Evolutionary conservation across 139 green algal species (phyloP), one percentile per base, ranked within the genome.

Genomic region (Chlorella sp.): DNA sequence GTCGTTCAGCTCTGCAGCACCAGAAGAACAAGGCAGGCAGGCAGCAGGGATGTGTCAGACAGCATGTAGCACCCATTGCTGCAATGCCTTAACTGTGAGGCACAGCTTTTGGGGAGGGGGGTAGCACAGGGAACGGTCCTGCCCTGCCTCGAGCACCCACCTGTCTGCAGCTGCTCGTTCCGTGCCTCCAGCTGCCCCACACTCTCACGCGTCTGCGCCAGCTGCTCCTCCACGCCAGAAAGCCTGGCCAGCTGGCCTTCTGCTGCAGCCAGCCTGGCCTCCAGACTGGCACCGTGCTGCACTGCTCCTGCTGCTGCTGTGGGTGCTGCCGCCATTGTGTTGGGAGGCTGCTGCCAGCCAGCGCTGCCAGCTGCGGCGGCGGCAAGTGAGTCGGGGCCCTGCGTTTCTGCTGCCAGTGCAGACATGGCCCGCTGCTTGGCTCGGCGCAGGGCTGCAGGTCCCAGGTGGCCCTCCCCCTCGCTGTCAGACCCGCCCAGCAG

Each of bases 381-480:
- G 39, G 24, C 42, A 16, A 5, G 40, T 5, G 28, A 9, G n/a
- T n/a, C 68, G 40, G 24, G 24, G 14, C 15, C 68, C 2, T 85
- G 48, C 16, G 24, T 39, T 83, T 28, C 80, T 22, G 42, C 80
- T 69, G 42, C 80, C 14, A 32, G 14, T 61, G 53, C 81, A 28
- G n/a, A 32, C 48, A 57, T 16, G 32, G 24, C 15, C 36, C 64
- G 39, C 66, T 39, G 64, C 83, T 75, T 34, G 0, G 57, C 82
- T 34, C 82, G 39, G 21, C 82, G 57, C 57, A 75, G 16, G 3
- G 82, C 82, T 36, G 82, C 82, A 12, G 82, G 84, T 9, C 84
- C 84, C 57, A 88, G 68, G 30, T 81, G 84, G 3, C 84, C 84
- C 28, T 66, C 84, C 18, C 84, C 84, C 24, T 88, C 84, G 71